Conservation (phyloP, 1,139 yeast species). For the Yamadazyma triangularis region DNA sequence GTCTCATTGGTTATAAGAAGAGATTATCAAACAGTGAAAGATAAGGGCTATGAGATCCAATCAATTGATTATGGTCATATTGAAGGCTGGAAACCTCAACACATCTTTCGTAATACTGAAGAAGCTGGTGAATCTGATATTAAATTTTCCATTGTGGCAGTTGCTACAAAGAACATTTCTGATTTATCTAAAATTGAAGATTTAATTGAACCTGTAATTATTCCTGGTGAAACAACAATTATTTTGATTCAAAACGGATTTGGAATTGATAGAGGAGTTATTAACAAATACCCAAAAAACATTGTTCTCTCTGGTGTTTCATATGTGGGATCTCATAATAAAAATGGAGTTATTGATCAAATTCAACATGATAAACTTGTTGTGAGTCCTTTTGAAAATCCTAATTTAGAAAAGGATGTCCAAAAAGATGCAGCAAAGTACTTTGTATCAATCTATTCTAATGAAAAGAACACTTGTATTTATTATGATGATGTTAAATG, state of each 20-base stretch:
- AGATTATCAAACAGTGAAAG: constrained; percentile 51
- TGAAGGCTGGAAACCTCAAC: constrained; percentile 50
- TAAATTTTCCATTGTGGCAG: constrained; percentile 60
- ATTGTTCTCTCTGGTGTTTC: constrained; percentile 66
- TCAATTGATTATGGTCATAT: constrained; percentile 60
- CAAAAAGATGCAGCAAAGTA: constrained; percentile 22
- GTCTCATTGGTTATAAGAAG: constrained; percentile 64
- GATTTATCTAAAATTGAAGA: constrained; percentile 57
- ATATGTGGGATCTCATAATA: constrained; percentile 61
- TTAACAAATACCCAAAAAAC: constrained; percentile 52
- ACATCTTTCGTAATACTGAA: constrained; percentile 35
- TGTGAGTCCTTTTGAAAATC: constrained; percentile 47
- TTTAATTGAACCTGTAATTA: constrained; percentile 49
- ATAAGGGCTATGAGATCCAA: constrained; percentile 55
- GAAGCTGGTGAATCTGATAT: constrained; percentile 32
- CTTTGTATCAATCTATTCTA: constrained; percentile 48
- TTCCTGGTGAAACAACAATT: constrained; percentile 41
- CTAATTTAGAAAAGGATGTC: constrained; percentile 13
- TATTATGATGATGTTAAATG: constrained; percentile 40
- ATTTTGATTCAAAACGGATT: constrained; percentile 71
- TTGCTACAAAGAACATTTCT: constrained; percentile 70
- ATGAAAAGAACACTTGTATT: constrained; percentile 34
- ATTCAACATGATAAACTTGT: constrained; percentile 50
- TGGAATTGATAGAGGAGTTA: constrained; percentile 62
- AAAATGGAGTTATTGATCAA: constrained; percentile 45